A percentile compares a stretch with the other conserved stretches of the same genome.
phyloP scores from a whole-genome alignment of 2,329 filamentous ascomycete genomes.

The Ceratocystis smalleyi region DNA sequence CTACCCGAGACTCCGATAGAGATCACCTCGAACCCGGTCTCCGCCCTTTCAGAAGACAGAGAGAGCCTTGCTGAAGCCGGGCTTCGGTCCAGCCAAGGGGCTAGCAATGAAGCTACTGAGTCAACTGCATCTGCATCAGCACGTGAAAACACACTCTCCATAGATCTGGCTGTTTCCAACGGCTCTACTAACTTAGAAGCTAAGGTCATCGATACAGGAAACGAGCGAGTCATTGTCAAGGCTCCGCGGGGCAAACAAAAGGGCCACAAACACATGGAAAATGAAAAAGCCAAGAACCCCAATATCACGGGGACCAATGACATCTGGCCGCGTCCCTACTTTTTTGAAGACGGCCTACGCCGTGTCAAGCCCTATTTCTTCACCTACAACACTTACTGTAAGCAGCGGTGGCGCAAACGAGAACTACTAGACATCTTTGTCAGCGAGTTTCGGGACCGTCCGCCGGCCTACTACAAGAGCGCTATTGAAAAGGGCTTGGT shows the following conservation, averaged over 20 bases:
- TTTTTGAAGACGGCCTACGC: constrained; percentile 66
- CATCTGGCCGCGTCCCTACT: constrained; percentile 47
- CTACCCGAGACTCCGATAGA: not conserved
- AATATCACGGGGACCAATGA: constrained; percentile 11
- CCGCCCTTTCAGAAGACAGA: not conserved
- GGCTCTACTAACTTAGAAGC: constrained; percentile 10
- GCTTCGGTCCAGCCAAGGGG: not conserved
- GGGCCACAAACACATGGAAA: constrained; percentile 15
- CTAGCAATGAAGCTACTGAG: not conserved
- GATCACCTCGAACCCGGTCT: not conserved
- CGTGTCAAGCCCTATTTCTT: constrained; percentile 77
- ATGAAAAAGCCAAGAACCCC: constrained; percentile 13
- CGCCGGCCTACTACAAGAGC: constrained; percentile 69
- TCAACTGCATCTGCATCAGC: not conserved
- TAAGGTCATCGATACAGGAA: constrained; percentile 12
- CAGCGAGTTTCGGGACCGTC: constrained; percentile 80
- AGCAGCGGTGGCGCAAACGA: constrained; percentile 78
- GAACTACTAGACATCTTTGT: constrained; percentile 75
- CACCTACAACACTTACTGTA: constrained; percentile 91
- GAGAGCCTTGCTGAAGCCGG: not conserved
- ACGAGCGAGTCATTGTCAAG: constrained; percentile 13
- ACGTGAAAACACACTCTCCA: not conserved
- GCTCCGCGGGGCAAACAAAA: constrained; percentile 15
- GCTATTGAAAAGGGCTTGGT: constrained; percentile 72
- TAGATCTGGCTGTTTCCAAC: not conserved